Percentiles rank a stretch among this genome's conserved stretches.
Conservation (phyloP, 306 rosid genomes). For the Dicorynia guianensis region DNA sequence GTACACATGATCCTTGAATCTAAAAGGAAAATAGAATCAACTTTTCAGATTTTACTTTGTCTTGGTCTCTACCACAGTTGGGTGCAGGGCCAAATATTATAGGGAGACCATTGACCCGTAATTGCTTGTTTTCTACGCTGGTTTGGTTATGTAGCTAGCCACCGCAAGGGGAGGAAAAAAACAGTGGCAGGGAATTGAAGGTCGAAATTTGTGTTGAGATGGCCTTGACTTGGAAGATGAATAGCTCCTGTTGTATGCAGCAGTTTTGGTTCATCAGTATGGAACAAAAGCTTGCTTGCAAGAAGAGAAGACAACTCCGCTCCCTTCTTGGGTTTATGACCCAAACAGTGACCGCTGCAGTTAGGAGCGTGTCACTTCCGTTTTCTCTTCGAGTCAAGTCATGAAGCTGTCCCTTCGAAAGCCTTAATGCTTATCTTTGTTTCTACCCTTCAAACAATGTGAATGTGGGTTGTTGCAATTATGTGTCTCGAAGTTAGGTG, state of each 20-base stretch:
- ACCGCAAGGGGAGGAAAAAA: too few relatives aligned
- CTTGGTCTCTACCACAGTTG: too few relatives aligned
- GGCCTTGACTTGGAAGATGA: not conserved
- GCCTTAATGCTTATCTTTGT: not conserved
- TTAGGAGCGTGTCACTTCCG: not conserved
- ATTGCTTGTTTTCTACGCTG: too few relatives aligned
- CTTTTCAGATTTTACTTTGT: too few relatives aligned
- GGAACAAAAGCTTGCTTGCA: not conserved
- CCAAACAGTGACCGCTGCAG: not conserved
- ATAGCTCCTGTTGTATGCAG: not conserved
- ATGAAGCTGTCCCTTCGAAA: not conserved
- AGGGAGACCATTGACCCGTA: too few relatives aligned
- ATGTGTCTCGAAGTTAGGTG: too few relatives aligned
- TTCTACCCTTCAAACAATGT: not conserved
- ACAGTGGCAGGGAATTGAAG: too few relatives aligned
- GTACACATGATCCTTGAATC: too few relatives aligned
- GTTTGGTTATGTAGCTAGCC: too few relatives aligned
- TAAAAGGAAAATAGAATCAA: too few relatives aligned
- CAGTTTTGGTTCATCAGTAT: not conserved
- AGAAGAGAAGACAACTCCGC: not conserved
- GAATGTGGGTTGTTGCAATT: too few relatives aligned
- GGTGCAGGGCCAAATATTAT: too few relatives aligned
- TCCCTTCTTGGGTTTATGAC: not conserved
- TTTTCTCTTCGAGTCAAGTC: not conserved
- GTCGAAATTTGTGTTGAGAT: not conserved